phyloP scores from a whole-genome alignment of 2,329 filamentous ascomycete genomes.

The Arthrobotrys entomopaga region DNA sequence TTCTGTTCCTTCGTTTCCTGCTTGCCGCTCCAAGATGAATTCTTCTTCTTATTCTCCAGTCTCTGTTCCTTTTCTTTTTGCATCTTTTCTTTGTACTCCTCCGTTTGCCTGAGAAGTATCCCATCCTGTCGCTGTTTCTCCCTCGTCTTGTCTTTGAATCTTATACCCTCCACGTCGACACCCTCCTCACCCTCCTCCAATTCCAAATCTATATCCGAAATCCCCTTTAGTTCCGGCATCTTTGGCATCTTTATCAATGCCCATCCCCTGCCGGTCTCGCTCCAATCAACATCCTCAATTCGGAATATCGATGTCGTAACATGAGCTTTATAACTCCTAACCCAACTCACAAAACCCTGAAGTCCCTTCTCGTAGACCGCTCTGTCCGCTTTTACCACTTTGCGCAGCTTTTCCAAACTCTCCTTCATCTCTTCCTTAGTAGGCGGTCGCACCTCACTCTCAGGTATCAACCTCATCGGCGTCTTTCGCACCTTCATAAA shows the following conservation, averaged over 20 bases:
- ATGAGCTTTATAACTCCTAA: conserved; percentile 90
- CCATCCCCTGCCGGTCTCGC: conserved; percentile 82
- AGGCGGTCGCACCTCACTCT: conserved; percentile 32
- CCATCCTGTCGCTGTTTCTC: conserved; percentile 73
- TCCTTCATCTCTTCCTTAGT: conserved; percentile 71
- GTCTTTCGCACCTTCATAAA: conserved; percentile 90
- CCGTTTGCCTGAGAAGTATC: conserved; percentile 63
- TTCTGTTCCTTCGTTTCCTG: conserved; percentile 70
- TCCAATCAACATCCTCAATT: conserved; percentile 83
- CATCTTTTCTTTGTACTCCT: conserved; percentile 60
- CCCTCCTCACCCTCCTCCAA: conserved; percentile 71
- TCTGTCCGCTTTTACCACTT: conserved; percentile 68
- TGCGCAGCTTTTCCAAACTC: conserved; percentile 72
- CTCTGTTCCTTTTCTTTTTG: conserved; percentile 62
- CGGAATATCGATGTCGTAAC: conserved; percentile 92
- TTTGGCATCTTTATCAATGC: conserved; percentile 85
- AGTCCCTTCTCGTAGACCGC: conserved; percentile 87
- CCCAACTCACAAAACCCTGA: conserved; percentile 91
- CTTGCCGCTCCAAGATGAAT: conserved; percentile 62
- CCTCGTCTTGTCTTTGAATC: conserved; percentile 76
- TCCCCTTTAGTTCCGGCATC: conserved; percentile 85
- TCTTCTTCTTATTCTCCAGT: conserved; percentile 61
- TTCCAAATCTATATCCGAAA: conserved; percentile 75
- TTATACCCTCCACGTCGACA: conserved; percentile 73
- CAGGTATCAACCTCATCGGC: conserved; percentile 69